Evolutionary conservation across 2,329 filamentous ascomycete species (phyloP), one percentile per base, ranked within the genome.

Genomic region (Fusarium armeniacum): DNA sequence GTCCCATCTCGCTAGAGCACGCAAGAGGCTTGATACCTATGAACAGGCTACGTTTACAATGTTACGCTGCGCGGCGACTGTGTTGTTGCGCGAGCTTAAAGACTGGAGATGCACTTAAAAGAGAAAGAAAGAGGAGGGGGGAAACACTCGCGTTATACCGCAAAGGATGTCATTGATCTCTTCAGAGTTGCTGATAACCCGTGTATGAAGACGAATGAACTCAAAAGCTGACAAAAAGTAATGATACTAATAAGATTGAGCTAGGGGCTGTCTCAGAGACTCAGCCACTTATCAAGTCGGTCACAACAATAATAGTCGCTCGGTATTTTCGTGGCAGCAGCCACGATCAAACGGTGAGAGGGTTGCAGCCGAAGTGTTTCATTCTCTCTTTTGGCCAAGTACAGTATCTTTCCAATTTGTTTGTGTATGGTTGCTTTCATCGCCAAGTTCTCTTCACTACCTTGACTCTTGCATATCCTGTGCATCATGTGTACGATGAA

Each of bases 41-140:
- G 35, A 16, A 41, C 35, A 52, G 49, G 24, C 49, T 52, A 57
- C 55, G 71, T 58, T 44, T 12, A 59, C 35, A 54, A 73, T 70
- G 72, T 63, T 62, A 74, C 68, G 53, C 47, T 73, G 51, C 15
- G 49, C 51, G 33, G 62, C 43, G 63, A 65, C 44, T 43, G 46
- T 60, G 35, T 24, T 53, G 22, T 43, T 57, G 60, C 63, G 44
- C 52, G 40, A 55, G 38, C 45, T 49, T 40, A 35, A 36, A n/a
- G 40, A 20, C 40, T 52, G 33, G 38, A 41, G 36, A 58, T 50
- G 43, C 51, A 56, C 24, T 33, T 43, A 24, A 26, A 26, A 26
- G 18, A 35, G 28, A 28, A 30, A 52, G 28, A 49, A 46, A 22
- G 33, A 26, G 22, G 18, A 35, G 28, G 45, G 26, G 44, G 35